phyloP scores from a whole-genome alignment of 1,284 basidiomycete genomes.

The Phellinidium pouzarii region DNA sequence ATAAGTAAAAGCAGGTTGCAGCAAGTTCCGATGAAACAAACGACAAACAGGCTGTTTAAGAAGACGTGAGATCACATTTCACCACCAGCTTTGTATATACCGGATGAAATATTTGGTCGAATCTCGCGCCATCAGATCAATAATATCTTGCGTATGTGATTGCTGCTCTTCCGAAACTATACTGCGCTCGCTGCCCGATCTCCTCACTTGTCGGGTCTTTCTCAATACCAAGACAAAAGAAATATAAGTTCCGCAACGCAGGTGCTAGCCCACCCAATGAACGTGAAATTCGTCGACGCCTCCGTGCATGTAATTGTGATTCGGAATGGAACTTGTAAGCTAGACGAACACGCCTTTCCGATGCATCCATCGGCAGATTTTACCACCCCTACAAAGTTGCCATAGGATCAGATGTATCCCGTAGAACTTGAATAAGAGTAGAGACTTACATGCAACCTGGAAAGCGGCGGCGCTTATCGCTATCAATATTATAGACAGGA shows the following conservation, averaged over 20 bases:
- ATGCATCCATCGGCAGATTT: slow-evolving; percentile 5
- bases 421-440: too few relatives aligned
- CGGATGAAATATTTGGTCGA: slow-evolving; percentile 10
- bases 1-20: background rate
- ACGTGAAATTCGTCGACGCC: background rate
- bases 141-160: slow-evolving; percentile 1
- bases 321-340: background rate
- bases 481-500: slow-evolving; percentile 3
- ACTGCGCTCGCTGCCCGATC: background rate
- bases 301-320: background rate
- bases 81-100: background rate
- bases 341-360: background rate
- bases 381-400: background rate
- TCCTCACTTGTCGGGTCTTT: background rate
- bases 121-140: slow-evolving; percentile 1
- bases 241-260: slow-evolving; percentile 2
- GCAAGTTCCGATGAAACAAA: slow-evolving; percentile 6
- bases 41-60: background rate
- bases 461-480: background rate
- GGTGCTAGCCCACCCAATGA: slow-evolving; percentile 4
- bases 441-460: background rate
- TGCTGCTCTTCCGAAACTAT: background rate
- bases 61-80: background rate
- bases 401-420: background rate
- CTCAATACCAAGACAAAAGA: background rate